These are phyloP conservation scores for Quercus tomentella DNA, from an alignment of 331 rosid species.

Conservation along the genomic window DNA sequence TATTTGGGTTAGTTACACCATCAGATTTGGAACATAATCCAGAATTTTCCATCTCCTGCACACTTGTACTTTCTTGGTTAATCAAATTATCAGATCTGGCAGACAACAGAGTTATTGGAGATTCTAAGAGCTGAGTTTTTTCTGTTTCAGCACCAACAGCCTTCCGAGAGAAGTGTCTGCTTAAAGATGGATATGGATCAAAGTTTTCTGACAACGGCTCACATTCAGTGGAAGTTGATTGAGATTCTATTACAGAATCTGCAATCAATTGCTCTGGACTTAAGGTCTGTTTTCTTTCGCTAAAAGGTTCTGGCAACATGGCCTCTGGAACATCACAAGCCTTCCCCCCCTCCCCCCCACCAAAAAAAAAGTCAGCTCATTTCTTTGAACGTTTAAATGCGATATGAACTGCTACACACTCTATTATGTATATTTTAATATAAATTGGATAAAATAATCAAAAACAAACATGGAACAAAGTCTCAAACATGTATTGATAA, in stretches of 20 bases:
- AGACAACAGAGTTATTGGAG: conserved; percentile 21
- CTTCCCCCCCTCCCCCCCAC: conserved; percentile 30
- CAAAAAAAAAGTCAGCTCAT: conserved; percentile 2
- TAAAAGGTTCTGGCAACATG: conserved; percentile 54
- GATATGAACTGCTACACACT: background rate
- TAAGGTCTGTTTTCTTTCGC: conserved; percentile 23
- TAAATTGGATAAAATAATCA: background rate
- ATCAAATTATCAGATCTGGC: conserved; percentile 19
- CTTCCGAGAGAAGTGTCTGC: conserved; percentile 37
- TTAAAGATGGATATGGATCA: conserved; percentile 22
- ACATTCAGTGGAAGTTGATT: conserved; percentile 22
- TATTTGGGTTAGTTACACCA: conserved; percentile 9
- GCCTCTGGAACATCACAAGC: conserved; percentile 68
- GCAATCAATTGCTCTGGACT: conserved; percentile 19
- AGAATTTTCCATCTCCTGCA: conserved; percentile 18
- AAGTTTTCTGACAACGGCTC: conserved; percentile 28
- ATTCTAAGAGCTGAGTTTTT: conserved; percentile 19
- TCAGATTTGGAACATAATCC: conserved; percentile 10
- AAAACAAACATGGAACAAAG: background rate
- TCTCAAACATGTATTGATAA: too few species aligned
- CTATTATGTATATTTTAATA: background rate
- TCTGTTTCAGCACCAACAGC: conserved; percentile 23
- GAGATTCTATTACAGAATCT: conserved; percentile 20
- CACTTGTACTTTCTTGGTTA: conserved; percentile 16
- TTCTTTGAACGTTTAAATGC: background rate